Evolutionary conservation across 257 asterid species (phyloP), one percentile per base, ranked within the genome.

Genomic region (Solanum sitiens): DNA sequence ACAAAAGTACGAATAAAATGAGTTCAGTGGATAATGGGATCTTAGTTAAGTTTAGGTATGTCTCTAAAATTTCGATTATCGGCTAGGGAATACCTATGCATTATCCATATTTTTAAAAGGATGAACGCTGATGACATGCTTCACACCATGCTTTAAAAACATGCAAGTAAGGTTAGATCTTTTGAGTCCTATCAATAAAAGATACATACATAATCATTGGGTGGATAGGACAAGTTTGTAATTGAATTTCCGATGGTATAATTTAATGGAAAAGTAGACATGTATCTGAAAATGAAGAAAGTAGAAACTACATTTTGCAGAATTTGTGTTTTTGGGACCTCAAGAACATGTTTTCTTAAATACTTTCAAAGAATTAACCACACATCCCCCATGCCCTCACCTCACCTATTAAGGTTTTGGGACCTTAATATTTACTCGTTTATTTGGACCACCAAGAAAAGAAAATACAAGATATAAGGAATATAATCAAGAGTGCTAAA

Each of bases 391-490:
- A 53, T 53, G n/a, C 63, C 2, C 63, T 18, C 63, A 16, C 63
- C 63, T 53, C 63, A 53, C 63, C 21, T 53, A 53, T 16, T 53
- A 53, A 18, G 63, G n/a, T 53, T 53, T 87, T 71, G 90, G 95
- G 92, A 91, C 95, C 95, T 89, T 89, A 18, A 67, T 59, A 68
- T 42, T 59, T 71, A 56, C 37, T 23, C 86, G 27, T 15, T 32
- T 50, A 32, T 86, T 47, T 84, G 95, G 95, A 89, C 93, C 93
- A 91, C 86, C 65, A 25, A 25, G 0, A 25, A 44, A 44, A 77
- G 14, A 7, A n/a, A 14, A 44, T 16, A 21, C 5, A 40, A 73
- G n/a, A 70, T 16, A 53, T 53, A 16, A 16, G 63, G 63, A 53
- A 53, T 18, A 53, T 53, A 53, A 53, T 53, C 10, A 53, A 53